These are phyloP conservation scores for Scleromitrula shiraiana DNA, from an alignment of 2,329 filamentous ascomycete species.

Conservation along the genomic window DNA sequence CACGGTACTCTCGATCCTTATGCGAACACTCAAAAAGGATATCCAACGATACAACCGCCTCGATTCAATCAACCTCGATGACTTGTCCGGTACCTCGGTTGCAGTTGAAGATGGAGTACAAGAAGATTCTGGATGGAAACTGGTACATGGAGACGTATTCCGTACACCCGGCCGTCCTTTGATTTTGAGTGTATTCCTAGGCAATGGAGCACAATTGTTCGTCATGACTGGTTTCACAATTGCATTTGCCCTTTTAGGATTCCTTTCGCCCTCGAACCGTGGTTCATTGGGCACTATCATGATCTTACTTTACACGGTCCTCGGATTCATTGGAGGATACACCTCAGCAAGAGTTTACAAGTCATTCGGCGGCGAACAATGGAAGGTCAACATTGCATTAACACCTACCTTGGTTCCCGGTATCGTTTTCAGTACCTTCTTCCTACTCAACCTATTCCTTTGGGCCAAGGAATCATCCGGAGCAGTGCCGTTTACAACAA, in stretches of 20 bases:
- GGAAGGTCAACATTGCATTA: conserved; percentile 87
- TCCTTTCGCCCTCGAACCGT: conserved; percentile 91
- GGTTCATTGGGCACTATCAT: conserved; percentile 90
- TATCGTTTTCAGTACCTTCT: conserved; percentile 81
- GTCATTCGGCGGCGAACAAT: conserved; percentile 80
- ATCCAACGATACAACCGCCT: conserved; percentile 95
- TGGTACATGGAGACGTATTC: conserved; percentile 97
- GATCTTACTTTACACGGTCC: conserved; percentile 85
- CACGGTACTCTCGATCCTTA: conserved; percentile 86
- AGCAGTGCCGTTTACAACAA: conserved; percentile 91
- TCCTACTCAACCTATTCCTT: conserved; percentile 90
- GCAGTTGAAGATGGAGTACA: conserved; percentile 85
- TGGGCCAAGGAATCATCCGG: conserved; percentile 91
- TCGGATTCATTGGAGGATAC: conserved; percentile 90
- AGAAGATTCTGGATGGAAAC: conserved; percentile 97
- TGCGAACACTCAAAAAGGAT: conserved; percentile 85
- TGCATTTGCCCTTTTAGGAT: conserved; percentile 83
- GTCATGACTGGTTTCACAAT: conserved; percentile 97
- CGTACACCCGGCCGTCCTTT: conserved; percentile 76
- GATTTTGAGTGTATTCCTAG: conserved; percentile 77
- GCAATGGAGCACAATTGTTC: conserved; percentile 92
- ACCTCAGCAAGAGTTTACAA: conserved; percentile 89
- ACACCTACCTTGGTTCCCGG: conserved; percentile 82
- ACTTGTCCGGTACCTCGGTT: conserved; percentile 70
- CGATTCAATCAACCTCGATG: conserved; percentile 83